A percentile compares a stretch with the other conserved stretches of the same genome.
Evolutionary conservation across 441 rosid species (phyloP).

Genomic region (Euphorbia schlechtendalii): DNA sequence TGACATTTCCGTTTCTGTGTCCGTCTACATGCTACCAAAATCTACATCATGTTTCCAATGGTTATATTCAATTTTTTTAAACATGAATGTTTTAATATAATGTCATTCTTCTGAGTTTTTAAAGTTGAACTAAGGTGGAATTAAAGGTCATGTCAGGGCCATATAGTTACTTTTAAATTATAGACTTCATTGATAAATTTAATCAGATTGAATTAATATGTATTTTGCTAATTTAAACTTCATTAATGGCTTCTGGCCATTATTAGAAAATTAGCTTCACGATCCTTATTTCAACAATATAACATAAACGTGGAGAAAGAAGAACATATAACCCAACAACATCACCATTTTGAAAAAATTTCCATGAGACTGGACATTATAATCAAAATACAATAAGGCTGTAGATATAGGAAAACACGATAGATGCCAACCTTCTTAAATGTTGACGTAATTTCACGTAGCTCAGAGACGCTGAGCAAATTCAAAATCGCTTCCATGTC

Average conservation of each 20-base stretch:
- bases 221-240: not conserved
- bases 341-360: not conserved
- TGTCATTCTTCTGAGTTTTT: too few relatives aligned
- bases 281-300: not conserved
- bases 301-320: not conserved
- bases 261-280: not conserved
- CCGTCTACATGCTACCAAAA: too few relatives aligned
- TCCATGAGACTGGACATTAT: not conserved
- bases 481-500: slow-evolving; percentile 42
- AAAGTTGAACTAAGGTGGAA: too few relatives aligned
- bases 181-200: too few relatives aligned
- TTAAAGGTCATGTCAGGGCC: too few relatives aligned
- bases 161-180: too few relatives aligned
- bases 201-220: too few relatives aligned
- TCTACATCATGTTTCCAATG: too few relatives aligned
- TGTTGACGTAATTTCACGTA: slow-evolving; percentile 48
- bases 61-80: too few relatives aligned
- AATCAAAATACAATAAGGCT: not conserved
- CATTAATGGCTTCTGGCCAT: not conserved
- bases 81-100: too few relatives aligned
- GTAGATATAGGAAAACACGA: not conserved
- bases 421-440: slow-evolving; percentile 46
- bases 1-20: too few relatives aligned
- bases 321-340: not conserved
- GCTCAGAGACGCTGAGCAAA: slow-evolving; percentile 55